Base-by-base conservation (phyloP, 805 yeast species). In the Ogataea methylovora region DNA sequence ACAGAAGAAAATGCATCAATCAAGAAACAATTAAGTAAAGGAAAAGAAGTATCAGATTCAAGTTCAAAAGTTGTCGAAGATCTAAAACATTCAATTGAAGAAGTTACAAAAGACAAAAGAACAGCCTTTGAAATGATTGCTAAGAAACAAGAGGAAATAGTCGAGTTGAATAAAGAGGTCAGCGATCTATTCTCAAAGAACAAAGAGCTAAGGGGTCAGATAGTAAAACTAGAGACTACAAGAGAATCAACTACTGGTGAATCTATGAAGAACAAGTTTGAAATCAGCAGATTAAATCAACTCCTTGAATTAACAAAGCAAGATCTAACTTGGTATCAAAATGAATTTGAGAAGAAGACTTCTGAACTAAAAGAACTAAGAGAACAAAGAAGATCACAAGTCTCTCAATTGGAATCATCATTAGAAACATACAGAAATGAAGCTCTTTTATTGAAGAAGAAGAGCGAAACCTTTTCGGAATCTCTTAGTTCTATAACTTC, bases 201-300 rank as follows among this genome's bases (percentile, higher is more conserved):
- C 38, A 63, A 58, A 13, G 56, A 67, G 54, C 46, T 71, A 3
- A 65, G 73, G 26, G 40, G 54, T 4, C 64, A 66, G 36, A 46
- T 71, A 18, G 46, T 69, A 27, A 68, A 66, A 2, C 11, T 39
- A 5, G 55, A 55, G 29, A 13, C 56, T 57, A 27, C 70, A 52
- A 48, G 46, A 29, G 61, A 60, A 30, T 35, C 38, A 7, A 24
- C 45, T 2, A 26, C 36, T 8, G 42, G 52, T n/a, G 57, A 59
- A 18, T 25, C 44, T 2, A 24, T 47, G 27, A 52, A 51, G 25
- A 38, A 41, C 13, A 50, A 48, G 28, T 48, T 55, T 32, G 53
- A 49, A 6, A 41, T 45, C 8, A 45, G 43, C n/a, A 54, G 46
- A 16, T 18, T 53, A 4, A 45, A 43, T 24, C 59, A 54, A 31